These are phyloP conservation scores for Trypanosoma lewisi DNA, from an alignment of 208 protist genomes.

Conservation along the genomic window DNA sequence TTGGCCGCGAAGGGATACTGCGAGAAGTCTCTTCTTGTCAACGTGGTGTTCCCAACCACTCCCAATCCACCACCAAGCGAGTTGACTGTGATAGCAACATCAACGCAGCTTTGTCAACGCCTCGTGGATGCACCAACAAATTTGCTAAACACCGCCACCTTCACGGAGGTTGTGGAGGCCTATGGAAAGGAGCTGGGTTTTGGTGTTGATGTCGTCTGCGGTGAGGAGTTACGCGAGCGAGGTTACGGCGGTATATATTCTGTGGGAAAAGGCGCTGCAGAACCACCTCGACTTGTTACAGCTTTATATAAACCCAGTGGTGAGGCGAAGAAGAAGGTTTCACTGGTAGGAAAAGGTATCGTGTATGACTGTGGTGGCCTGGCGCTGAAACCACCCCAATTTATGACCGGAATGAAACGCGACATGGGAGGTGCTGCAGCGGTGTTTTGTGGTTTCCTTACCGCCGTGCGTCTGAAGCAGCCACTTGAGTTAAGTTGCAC, in stretches of 20 bases:
- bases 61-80: slow-evolving; percentile 44
- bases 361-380: slow-evolving; percentile 91
- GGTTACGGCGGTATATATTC: slow-evolving; percentile 78
- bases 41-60: slow-evolving; percentile 48
- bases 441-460: slow-evolving; percentile 78
- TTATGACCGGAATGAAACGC: slow-evolving; percentile 89
- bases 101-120: slow-evolving; percentile 77
- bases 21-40: slow-evolving; percentile 23
- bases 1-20: slow-evolving; percentile 31
- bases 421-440: slow-evolving; percentile 88
- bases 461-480: slow-evolving; percentile 41
- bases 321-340: slow-evolving; percentile 42
- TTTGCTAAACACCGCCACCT: slow-evolving; percentile 71
- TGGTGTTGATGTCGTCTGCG: slow-evolving; percentile 57
- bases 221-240: slow-evolving; percentile 60
- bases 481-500: slow-evolving; percentile 63
- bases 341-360: slow-evolving; percentile 85
- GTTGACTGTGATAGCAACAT: slow-evolving; percentile 51
- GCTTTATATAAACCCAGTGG: slow-evolving; percentile 58
- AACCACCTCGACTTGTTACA: slow-evolving; percentile 67
- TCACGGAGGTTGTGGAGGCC: slow-evolving; percentile 55
- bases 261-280: slow-evolving; percentile 67
- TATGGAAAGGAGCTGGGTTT: slow-evolving; percentile 49
- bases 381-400: slow-evolving; percentile 59
- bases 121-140: slow-evolving; percentile 81